A percentile compares a stretch with the other conserved stretches of the same genome.
Conservation (phyloP, 1,139 yeast genomes). For the Candida glucosophila region DNA sequence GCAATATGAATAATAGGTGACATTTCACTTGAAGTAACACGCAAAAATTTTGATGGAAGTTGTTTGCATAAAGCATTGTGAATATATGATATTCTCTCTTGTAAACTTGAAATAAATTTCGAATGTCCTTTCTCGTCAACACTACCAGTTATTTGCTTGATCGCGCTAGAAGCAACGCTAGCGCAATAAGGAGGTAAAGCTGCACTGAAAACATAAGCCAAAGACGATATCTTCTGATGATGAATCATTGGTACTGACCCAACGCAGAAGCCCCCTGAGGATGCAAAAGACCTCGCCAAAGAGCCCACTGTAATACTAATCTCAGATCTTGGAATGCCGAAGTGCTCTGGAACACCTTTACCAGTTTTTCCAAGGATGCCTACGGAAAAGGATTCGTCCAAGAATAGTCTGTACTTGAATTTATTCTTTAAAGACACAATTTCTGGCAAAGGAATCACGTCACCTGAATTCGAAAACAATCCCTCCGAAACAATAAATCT, state of each 20-base stretch:
- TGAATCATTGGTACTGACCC: conserved; percentile 80
- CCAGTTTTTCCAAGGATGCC: conserved; percentile 85
- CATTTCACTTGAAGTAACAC: conserved; percentile 46
- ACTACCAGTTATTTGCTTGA: conserved; percentile 27
- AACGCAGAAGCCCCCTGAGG: conserved; percentile 92
- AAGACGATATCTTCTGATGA: conserved; percentile 86
- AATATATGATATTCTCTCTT: conserved; percentile 13
- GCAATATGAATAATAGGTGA: conserved; percentile 67
- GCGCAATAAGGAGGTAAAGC: conserved; percentile 91
- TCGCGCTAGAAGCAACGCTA: conserved; percentile 55
- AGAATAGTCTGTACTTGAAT: conserved; percentile 74
- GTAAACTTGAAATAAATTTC: conserved; percentile 19
- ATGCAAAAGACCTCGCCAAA: conserved; percentile 73
- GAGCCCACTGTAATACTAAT: conserved; percentile 85
- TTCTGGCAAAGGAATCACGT: conserved; percentile 62
- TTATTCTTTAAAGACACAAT: conserved; percentile 69
- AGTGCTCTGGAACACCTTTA: conserved; percentile 74
- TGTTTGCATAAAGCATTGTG: conserved; percentile 11
- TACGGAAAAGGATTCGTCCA: conserved; percentile 81
- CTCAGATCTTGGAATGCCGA: conserved; percentile 52
- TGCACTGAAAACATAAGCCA: conserved; percentile 91
- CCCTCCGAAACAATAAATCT: conserved; percentile 91
- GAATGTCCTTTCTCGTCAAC: conserved; percentile 31
- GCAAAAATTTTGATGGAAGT: conserved; percentile 24
- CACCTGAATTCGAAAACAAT: conserved; percentile 74